Evolutionary conservation across 2,329 filamentous ascomycete genomes (phyloP).

Genomic region (Cladobotryum mycophilum): DNA sequence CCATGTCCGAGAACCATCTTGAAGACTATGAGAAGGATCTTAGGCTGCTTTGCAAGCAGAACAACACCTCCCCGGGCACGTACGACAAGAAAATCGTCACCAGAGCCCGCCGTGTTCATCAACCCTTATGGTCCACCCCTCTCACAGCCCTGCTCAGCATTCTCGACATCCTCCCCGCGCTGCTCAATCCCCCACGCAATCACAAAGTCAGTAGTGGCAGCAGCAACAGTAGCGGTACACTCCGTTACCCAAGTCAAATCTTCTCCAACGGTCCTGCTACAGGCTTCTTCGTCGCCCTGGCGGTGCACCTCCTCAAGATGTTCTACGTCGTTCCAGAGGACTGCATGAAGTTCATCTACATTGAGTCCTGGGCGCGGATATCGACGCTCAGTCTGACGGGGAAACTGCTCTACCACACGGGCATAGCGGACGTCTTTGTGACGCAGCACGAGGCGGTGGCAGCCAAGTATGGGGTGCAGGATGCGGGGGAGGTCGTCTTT

Average conservation of each 20-base stretch:
- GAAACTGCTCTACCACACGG: conserved; percentile 57
- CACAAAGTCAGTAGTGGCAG: conserved; percentile 14
- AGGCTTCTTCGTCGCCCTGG: conserved; percentile 64
- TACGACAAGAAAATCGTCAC: conserved; percentile 64
- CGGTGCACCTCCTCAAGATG: conserved; percentile 43
- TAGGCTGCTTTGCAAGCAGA: conserved; percentile 15
- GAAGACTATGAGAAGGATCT: conserved; percentile 43
- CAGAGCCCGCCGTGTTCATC: conserved; percentile 75
- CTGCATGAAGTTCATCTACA: conserved; percentile 70
- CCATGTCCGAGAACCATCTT: conserved; percentile 59
- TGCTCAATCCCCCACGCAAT: conserved; percentile 34
- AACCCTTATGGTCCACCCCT: conserved; percentile 68
- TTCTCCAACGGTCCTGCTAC: conserved; percentile 87
- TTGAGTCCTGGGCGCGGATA: conserved; percentile 90
- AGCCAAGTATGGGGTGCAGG: conserved; percentile 33
- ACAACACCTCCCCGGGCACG: conserved; percentile 32
- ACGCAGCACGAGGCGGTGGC: conserved; percentile 73
- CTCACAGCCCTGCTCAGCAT: conserved; percentile 61
- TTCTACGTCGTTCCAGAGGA: conserved; percentile 38
- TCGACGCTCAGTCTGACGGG: conserved; percentile 79
- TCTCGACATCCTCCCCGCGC: conserved; percentile 51
- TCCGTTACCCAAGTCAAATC: conserved; percentile 63
- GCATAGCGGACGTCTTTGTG: conserved; percentile 68
- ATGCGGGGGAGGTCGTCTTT: conserved; percentile 35
- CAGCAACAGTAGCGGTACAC: conserved; percentile 3